Base-by-base conservation (phyloP, 805 yeast species). In the Wickerhamomyces alni region DNA sequence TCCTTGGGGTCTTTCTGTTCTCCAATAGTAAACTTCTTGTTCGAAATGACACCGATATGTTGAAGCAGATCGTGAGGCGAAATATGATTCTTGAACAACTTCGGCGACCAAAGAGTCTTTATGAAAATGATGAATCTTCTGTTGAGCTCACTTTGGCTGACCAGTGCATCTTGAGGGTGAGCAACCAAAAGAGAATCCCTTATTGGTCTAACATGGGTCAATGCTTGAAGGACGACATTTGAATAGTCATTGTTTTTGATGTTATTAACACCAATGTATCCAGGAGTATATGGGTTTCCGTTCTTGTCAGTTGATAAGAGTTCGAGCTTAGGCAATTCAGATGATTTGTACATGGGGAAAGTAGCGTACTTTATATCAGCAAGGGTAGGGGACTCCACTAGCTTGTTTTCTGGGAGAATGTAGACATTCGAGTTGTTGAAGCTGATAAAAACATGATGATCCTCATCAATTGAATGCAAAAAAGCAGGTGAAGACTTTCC, bases 1-100 rank as follows among this genome's bases (percentile, higher is more conserved):
- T 61, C 61, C 43, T 73, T 74, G 1, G 93, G 91, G 32, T 75
- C 75, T 4, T 55, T 52, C 35, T 67, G 65, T 22, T 52, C 55
- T 24, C 61, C 62, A 6, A 67, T 33, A 4, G 66, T 54, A 49
- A 72, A 74, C 31, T 58, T 52, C 38, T 67, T 69, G 33, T 69
- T 65, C 1, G 82, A 67, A n/a, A 54, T 40, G 1, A 60, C 49
- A 2, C 72, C 58, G 5, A 81, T 58, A 43, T 61, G 64, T 42
- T 77, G 77, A 33, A 81, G 54, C 8, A 86, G 59, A 37, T 80
- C 87, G 52, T 77, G 82, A 1, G 87, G 80, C 0, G 91, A 78
- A 2, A 83, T 66, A 50, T 82, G 87, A 3, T 69, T 57, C 47
- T 72, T 75, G 56, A 77, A 78, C 17, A 84, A 63, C 30, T 62